Conservation (phyloP, 345 rosid genomes). For the Noccaea caerulescens region DNA sequence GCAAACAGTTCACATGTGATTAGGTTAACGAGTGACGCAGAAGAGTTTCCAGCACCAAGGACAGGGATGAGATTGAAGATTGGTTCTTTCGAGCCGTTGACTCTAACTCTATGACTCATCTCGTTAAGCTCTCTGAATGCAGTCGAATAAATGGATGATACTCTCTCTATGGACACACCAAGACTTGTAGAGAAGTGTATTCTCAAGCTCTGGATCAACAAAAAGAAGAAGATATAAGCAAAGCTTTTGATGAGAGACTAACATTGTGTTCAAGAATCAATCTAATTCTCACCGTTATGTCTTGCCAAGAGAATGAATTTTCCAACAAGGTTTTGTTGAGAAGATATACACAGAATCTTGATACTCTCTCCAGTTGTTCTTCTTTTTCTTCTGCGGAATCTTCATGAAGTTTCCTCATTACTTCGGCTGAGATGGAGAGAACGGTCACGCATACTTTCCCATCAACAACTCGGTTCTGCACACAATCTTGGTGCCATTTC, state of each 20-base stretch:
- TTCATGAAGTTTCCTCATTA: constrained; percentile 49
- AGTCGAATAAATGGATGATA: constrained; percentile 48
- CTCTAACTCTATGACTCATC: constrained; percentile 36
- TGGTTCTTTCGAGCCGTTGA: constrained; percentile 43
- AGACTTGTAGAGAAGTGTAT: constrained; percentile 61
- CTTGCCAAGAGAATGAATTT: constrained; percentile 71
- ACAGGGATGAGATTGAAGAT: constrained; percentile 72
- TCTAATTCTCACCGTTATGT: constrained; percentile 59
- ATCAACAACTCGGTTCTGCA: constrained; percentile 67
- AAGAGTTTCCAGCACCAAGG: constrained; percentile 61
- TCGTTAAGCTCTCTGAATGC: constrained; percentile 59
- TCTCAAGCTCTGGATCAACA: constrained; percentile 62
- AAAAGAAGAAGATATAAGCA: constrained; percentile 16
- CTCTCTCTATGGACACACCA: constrained; percentile 44
- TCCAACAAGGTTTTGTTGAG: constrained; percentile 65
- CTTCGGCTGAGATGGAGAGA: constrained; percentile 60
- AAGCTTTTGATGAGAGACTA: constrained; percentile 20
- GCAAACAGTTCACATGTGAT: constrained; percentile 76
- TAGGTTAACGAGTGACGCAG: constrained; percentile 58
- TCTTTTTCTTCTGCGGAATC: constrained; percentile 38
- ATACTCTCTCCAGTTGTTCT: constrained; percentile 51
- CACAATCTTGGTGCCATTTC: constrained; percentile 79
- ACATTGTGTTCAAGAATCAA: constrained; percentile 15
- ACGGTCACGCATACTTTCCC: constrained; percentile 66
- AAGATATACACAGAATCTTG: constrained; percentile 74